These are phyloP conservation scores for Fagus crenata DNA, from an alignment of 306 rosid genomes.

Conservation along the genomic window DNA sequence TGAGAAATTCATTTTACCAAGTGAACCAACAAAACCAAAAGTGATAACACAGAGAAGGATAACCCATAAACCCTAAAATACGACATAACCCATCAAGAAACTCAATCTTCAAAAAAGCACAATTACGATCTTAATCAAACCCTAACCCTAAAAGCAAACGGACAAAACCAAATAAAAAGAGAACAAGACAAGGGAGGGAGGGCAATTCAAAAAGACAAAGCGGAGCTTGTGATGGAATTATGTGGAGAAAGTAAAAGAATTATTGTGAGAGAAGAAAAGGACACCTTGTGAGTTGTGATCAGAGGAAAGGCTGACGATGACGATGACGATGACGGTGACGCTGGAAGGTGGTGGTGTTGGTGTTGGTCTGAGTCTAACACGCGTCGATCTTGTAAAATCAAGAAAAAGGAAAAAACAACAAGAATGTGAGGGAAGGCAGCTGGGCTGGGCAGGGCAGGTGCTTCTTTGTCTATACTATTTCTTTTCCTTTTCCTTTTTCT, in stretches of 20 bases:
- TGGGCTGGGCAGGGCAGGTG: background rate
- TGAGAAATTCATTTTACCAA: slow-evolving; percentile 4
- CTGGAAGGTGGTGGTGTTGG: background rate
- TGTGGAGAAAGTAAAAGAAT: background rate
- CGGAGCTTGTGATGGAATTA: background rate
- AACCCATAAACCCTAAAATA: slow-evolving; percentile 3
- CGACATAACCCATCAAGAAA: background rate
- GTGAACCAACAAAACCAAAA: slow-evolving; percentile 11
- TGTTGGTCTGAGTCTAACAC: background rate
- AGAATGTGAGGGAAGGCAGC: background rate
- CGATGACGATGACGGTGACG: background rate
- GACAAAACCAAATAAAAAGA: background rate
- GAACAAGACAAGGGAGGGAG: background rate
- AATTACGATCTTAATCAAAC: slow-evolving; percentile 6
- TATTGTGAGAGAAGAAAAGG: background rate
- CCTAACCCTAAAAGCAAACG: slow-evolving; percentile 12
- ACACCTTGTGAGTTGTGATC: background rate
- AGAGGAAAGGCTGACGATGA: background rate
- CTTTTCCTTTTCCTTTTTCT: background rate
- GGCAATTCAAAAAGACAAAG: slow-evolving; percentile 6
- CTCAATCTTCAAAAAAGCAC: slow-evolving; percentile 14
- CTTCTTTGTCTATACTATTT: background rate
- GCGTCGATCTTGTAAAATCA: no score
- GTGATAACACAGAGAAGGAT: slow-evolving; percentile 1
- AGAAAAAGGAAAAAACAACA: background rate